Conservation (phyloP, 371 early-diverging fungal species). For the Mucor saturninus region DNA sequence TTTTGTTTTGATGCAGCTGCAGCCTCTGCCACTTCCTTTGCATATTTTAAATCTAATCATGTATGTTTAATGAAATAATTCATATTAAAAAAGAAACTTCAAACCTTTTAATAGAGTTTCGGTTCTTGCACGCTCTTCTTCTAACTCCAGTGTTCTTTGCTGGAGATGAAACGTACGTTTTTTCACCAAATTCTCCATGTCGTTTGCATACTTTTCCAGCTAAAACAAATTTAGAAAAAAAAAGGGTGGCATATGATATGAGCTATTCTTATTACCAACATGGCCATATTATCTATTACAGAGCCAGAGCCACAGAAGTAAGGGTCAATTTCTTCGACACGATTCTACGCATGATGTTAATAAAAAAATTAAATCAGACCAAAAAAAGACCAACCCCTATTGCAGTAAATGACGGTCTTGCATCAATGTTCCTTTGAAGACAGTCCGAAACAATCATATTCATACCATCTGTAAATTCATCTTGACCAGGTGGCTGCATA, state of each 20-base stretch:
- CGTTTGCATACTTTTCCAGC: slow-evolving; percentile 58
- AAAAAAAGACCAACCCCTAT: slow-evolving; percentile 28
- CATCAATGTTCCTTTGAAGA: slow-evolving; percentile 22
- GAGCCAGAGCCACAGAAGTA: slow-evolving; percentile 42
- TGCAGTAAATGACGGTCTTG: slow-evolving; percentile 42
- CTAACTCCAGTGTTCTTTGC: slow-evolving; percentile 53
- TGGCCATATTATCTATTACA: slow-evolving; percentile 57
- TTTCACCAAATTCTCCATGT: slow-evolving; percentile 56
- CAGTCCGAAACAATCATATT: slow-evolving; percentile 45
- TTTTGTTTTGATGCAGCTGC: slow-evolving; percentile 59
- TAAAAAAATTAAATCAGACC: background rate
- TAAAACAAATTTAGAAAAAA: slow-evolving; percentile 2
- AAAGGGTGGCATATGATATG: background rate
- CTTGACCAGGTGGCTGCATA: slow-evolving; percentile 28
- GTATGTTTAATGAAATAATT: background rate
- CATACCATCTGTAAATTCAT: slow-evolving; percentile 47
- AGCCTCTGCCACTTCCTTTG: slow-evolving; percentile 59
- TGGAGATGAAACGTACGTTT: slow-evolving; percentile 56
- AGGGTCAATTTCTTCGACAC: slow-evolving; percentile 52
- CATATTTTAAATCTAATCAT: slow-evolving; percentile 45
- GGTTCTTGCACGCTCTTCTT: slow-evolving; percentile 53
- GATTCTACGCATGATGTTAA: slow-evolving; percentile 14
- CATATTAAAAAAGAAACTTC: background rate
- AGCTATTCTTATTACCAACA: slow-evolving; percentile 33
- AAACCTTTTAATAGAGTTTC: slow-evolving; percentile 40